Conservation (phyloP, 108 stramenopile genomes). For the Skeletonema grethae region DNA sequence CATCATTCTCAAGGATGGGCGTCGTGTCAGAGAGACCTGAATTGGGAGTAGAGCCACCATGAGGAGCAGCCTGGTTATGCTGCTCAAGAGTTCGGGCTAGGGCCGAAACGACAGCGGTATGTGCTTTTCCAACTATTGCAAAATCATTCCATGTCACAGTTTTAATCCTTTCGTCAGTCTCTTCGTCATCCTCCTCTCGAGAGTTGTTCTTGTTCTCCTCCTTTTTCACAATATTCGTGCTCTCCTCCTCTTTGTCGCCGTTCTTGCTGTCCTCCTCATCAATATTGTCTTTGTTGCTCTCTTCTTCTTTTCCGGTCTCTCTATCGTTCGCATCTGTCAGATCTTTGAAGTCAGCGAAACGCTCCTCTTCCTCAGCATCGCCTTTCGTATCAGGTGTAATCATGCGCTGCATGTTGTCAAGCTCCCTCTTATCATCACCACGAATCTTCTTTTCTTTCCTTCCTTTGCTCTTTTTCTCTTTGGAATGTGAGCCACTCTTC, state of each 20-base stretch:
- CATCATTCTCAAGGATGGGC: background rate
- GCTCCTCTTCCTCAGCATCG: background rate
- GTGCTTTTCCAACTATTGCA: background rate
- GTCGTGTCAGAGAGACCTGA: background rate
- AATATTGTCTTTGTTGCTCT: no score
- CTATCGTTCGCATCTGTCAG: background rate
- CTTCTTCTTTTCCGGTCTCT: background rate
- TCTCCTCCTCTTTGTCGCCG: no score
- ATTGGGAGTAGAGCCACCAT: background rate
- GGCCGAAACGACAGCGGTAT: background rate
- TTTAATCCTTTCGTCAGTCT: no score
- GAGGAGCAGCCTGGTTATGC: background rate
- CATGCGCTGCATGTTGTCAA: background rate
- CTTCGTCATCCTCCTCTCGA: no score
- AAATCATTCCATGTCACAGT: background rate
- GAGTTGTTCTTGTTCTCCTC: no score
- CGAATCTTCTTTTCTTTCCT: background rate
- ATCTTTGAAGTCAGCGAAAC: background rate
- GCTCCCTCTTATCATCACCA: background rate
- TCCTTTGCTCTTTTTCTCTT: background rate
- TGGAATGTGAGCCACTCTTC: no score
- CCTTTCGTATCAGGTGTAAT: background rate
- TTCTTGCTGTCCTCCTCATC: no score
- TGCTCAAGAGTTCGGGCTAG: background rate
- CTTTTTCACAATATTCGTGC: no score